phyloP scores from a whole-genome alignment of 2,329 filamentous ascomycete genomes.

The Ceratocystis ficicola region DNA sequence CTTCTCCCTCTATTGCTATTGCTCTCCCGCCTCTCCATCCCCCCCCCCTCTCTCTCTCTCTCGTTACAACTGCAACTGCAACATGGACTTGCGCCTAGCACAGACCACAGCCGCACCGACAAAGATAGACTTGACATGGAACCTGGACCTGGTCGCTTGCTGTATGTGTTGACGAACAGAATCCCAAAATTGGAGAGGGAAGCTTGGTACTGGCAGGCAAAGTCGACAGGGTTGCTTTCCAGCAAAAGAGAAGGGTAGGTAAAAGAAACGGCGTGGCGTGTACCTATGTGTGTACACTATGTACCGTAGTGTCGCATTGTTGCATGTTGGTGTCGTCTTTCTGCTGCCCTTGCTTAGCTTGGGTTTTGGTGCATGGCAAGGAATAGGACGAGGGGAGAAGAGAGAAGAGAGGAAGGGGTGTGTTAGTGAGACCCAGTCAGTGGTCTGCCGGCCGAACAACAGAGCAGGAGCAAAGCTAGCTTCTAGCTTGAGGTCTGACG shows the following conservation, averaged over 20 bases:
- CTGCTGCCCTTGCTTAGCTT: neutral
- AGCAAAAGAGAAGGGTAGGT: too few species aligned
- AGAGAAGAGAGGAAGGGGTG: neutral
- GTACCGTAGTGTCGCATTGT: neutral
- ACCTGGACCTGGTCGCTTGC: neutral
- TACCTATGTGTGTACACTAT: neutral
- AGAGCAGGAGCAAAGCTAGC: neutral
- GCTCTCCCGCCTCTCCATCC: neutral
- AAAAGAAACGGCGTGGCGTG: neutral
- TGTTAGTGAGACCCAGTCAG: conserved; percentile 3
- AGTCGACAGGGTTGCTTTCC: conserved; percentile 1
- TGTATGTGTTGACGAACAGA: neutral
- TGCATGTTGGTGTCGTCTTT: neutral
- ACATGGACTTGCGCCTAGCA: neutral
- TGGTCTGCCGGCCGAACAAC: conserved; percentile 2
- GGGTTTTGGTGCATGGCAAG: neutral
- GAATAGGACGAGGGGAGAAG: neutral
- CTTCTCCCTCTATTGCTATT: neutral
- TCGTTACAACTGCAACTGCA: neutral
- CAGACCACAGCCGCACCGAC: conserved; percentile 11
- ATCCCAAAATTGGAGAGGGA: conserved; percentile 12
- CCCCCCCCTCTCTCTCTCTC: neutral
- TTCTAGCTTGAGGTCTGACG: neutral
- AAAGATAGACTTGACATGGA: conserved; percentile 13
- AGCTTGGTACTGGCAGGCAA: conserved; percentile 4